Evolutionary conservation across 768 basidiomycete species (phyloP).

Genomic region (Naematelia encephala): DNA sequence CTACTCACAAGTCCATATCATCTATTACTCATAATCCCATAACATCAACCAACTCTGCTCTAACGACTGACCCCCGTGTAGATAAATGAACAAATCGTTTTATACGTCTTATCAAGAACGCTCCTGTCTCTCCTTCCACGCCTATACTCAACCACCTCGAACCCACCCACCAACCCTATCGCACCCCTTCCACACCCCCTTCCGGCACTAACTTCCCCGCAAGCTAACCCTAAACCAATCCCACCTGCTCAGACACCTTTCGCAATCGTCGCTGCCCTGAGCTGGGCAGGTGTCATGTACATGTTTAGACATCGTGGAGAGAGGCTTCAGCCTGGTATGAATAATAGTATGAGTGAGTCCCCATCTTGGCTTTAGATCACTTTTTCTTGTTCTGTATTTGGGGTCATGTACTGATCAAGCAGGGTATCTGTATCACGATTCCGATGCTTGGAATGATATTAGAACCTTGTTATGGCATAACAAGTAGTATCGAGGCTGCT

Average conservation of each 20-base stretch:
- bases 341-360: constrained; percentile 73
- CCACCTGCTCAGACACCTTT: constrained; percentile 85
- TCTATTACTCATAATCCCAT: background rate
- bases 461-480: constrained; percentile 90
- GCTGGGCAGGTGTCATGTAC: constrained; percentile 98
- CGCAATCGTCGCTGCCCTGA: constrained; percentile 76
- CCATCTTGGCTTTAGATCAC: background rate
- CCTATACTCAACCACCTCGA: constrained; percentile 51
- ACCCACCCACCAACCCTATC: constrained; percentile 51
- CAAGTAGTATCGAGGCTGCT: constrained; percentile 52
- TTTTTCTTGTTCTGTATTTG: background rate
- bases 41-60: background rate
- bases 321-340: constrained; percentile 95
- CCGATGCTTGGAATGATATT: constrained; percentile 76
- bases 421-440: constrained; percentile 85
- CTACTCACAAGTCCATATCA: background rate
- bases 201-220: constrained; percentile 47
- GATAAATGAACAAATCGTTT: constrained; percentile 68
- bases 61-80: constrained; percentile 13
- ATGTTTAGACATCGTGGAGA: constrained; percentile 81
- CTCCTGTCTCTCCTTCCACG: constrained; percentile 89
- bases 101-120: constrained; percentile 91
- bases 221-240: constrained; percentile 56
- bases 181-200: constrained; percentile 44
- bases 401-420: constrained; percentile 4